These are phyloP conservation scores for Oleoguttula mirabilis DNA, from an alignment of 495 filamentous ascomycete genomes.

Conservation along the genomic window DNA sequence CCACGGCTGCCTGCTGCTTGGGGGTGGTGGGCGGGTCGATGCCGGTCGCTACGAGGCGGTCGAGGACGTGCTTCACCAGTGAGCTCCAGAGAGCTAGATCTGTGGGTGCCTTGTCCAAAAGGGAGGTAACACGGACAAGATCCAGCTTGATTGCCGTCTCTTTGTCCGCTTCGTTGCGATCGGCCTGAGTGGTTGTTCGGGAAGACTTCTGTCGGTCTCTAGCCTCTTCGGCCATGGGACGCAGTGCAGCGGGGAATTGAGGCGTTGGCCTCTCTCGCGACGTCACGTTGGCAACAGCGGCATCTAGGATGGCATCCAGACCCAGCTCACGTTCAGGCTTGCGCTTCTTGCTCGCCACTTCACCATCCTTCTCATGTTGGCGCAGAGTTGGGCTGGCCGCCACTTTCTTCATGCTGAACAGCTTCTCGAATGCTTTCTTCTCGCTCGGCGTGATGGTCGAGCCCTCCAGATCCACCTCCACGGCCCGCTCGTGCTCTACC, in stretches of 20 bases:
- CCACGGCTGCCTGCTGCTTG: constrained; percentile 19
- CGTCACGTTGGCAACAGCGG: background rate
- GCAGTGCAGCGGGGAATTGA: constrained; percentile 10
- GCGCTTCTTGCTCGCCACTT: no score
- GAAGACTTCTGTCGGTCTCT: background rate
- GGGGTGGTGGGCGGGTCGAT: constrained; percentile 15
- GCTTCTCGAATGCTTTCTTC: constrained; percentile 42
- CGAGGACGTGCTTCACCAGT: constrained; percentile 50
- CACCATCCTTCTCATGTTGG: background rate
- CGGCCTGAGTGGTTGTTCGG: background rate
- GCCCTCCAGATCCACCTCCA: background rate
- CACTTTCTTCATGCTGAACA: constrained; percentile 39
- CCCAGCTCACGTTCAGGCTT: background rate
- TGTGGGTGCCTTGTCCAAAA: constrained; percentile 40
- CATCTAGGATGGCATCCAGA: constrained; percentile 9
- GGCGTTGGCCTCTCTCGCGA: constrained; percentile 1
- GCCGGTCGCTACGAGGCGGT: constrained; percentile 16
- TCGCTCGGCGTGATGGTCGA: constrained; percentile 48
- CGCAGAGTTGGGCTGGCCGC: no score
- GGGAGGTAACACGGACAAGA: constrained; percentile 30
- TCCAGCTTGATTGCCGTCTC: constrained; percentile 8
- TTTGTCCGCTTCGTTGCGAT: background rate
- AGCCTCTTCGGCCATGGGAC: constrained; percentile 12
- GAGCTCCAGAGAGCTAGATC: constrained; percentile 63
- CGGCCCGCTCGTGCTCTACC: background rate